These are phyloP conservation scores for Westerdykella ornata DNA, from an alignment of 2,329 filamentous ascomycete species.

Conservation along the genomic window DNA sequence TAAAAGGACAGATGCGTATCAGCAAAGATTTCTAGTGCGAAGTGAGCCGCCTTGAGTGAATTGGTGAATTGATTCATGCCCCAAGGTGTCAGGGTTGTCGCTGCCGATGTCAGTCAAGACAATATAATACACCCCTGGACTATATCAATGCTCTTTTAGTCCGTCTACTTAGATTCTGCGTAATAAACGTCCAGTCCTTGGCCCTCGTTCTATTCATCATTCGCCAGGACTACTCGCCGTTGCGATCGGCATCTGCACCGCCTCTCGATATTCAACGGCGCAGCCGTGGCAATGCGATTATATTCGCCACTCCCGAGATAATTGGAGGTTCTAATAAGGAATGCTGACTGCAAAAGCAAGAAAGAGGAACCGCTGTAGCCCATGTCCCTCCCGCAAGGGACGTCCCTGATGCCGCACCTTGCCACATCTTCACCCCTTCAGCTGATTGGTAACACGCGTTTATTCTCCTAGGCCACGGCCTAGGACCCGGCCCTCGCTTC, in stretches of 20 bases:
- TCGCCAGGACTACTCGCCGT: slow-evolving; percentile 4
- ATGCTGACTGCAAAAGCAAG: background rate
- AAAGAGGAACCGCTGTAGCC: background rate
- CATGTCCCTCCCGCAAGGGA: slow-evolving; percentile 11
- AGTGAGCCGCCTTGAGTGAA: too few species aligned
- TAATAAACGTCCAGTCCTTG: slow-evolving; percentile 7
- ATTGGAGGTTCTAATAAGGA: background rate
- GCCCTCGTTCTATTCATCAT: background rate
- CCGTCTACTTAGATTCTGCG: too few species aligned
- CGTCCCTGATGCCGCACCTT: slow-evolving; percentile 7
- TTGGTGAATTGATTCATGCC: too few species aligned
- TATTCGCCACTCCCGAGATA: background rate
- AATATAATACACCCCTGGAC: slow-evolving; percentile 17
- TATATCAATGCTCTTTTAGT: slow-evolving; percentile 22
- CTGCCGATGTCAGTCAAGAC: background rate
- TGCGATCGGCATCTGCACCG: slow-evolving; percentile 21
- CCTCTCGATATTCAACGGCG: slow-evolving; percentile 17
- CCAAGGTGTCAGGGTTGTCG: too few species aligned
- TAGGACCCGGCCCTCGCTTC: slow-evolving; percentile 8
- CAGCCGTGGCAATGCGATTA: slow-evolving; percentile 1
- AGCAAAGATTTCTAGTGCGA: too few species aligned
- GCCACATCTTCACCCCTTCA: slow-evolving; percentile 10
- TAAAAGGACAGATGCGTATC: too few species aligned
- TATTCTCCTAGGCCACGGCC: slow-evolving; percentile 3
- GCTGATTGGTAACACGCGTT: slow-evolving; percentile 14